Evolutionary conservation across 2,329 filamentous ascomycete genomes (phyloP).

Genomic region (Arthrobotrys sphaeroides): DNA sequence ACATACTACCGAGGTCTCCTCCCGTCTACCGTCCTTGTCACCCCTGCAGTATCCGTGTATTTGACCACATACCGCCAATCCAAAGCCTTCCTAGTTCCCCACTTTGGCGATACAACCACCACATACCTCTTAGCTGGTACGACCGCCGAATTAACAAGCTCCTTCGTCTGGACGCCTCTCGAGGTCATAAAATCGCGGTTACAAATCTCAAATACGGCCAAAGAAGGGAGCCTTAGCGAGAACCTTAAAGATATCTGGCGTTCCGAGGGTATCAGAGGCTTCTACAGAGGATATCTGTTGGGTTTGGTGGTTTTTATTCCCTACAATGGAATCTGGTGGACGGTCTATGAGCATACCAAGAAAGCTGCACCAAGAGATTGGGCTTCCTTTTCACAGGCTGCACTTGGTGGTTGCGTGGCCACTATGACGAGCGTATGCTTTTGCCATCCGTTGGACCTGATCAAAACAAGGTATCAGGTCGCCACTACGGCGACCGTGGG

Average conservation of each 20-base stretch:
- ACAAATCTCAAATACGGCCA: constrained; percentile 36
- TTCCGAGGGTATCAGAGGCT: constrained; percentile 38
- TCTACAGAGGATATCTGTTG: constrained; percentile 48
- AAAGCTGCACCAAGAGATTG: constrained; percentile 29
- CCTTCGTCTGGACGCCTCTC: constrained; percentile 47
- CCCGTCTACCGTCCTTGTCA: constrained; percentile 39
- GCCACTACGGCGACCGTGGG: constrained; percentile 39
- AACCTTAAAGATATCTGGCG: constrained; percentile 43
- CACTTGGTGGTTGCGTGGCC: constrained; percentile 22
- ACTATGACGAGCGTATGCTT: constrained; percentile 35
- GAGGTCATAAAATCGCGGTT: constrained; percentile 51
- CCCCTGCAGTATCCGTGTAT: constrained; percentile 43
- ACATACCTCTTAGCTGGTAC: constrained; percentile 46
- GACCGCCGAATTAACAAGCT: constrained; percentile 37
- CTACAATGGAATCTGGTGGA: constrained; percentile 53
- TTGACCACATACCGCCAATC: constrained; percentile 50
- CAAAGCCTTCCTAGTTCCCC: constrained; percentile 34
- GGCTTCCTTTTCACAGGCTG: constrained; percentile 19
- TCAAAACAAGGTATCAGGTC: constrained; percentile 48
- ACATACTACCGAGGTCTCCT: constrained; percentile 52
- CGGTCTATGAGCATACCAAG: constrained; percentile 48
- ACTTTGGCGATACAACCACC: constrained; percentile 42
- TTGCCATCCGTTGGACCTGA: constrained; percentile 48
- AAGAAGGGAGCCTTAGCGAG: constrained; percentile 22
- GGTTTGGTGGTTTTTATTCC: constrained; percentile 47